These are phyloP conservation scores for Debaryomycetaceae sp. DNA, from an alignment of 1,139 yeast species.

Conservation along the genomic window DNA sequence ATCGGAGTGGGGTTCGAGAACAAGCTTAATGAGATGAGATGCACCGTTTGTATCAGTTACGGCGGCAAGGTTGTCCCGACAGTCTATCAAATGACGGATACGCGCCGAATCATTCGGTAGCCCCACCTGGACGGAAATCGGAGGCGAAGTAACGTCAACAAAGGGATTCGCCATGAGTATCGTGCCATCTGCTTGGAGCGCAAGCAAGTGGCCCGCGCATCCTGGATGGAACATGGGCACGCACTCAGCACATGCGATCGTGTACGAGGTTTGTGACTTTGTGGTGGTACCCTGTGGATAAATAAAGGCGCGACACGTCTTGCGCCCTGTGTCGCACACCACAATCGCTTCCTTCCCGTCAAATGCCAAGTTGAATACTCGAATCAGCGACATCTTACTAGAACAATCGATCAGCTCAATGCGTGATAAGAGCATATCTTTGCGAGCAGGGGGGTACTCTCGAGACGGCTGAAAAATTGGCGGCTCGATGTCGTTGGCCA, in stretches of 20 bases:
- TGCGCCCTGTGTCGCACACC: slow-evolving; percentile 21
- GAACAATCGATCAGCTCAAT: slow-evolving; percentile 35
- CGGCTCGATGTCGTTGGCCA: slow-evolving; percentile 36
- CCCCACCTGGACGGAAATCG: slow-evolving; percentile 13
- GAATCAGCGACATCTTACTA: slow-evolving; percentile 16
- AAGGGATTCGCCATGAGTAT: slow-evolving; percentile 56
- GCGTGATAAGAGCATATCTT: slow-evolving; percentile 59
- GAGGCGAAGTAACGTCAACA: slow-evolving; percentile 41
- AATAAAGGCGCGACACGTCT: slow-evolving; percentile 38
- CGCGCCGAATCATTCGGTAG: slow-evolving; percentile 7
- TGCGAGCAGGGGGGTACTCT: slow-evolving; percentile 29
- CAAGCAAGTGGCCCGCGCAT: slow-evolving; percentile 33
- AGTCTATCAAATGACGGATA: background rate
- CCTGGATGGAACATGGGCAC: slow-evolving; percentile 20
- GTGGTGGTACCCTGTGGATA: slow-evolving; percentile 29
- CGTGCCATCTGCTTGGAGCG: slow-evolving; percentile 16
- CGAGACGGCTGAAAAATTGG: slow-evolving; percentile 10
- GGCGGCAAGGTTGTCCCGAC: slow-evolving; percentile 17
- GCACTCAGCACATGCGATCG: slow-evolving; percentile 32
- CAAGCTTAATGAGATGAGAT: slow-evolving; percentile 22
- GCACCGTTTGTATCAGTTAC: slow-evolving; percentile 13
- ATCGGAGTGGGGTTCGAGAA: slow-evolving; percentile 36
- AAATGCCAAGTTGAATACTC: slow-evolving; percentile 32
- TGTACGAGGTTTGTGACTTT: slow-evolving; percentile 21
- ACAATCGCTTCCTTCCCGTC: slow-evolving; percentile 53